Base-by-base conservation (phyloP, 768 basidiomycete genomes). In the Naematelia encephala region DNA sequence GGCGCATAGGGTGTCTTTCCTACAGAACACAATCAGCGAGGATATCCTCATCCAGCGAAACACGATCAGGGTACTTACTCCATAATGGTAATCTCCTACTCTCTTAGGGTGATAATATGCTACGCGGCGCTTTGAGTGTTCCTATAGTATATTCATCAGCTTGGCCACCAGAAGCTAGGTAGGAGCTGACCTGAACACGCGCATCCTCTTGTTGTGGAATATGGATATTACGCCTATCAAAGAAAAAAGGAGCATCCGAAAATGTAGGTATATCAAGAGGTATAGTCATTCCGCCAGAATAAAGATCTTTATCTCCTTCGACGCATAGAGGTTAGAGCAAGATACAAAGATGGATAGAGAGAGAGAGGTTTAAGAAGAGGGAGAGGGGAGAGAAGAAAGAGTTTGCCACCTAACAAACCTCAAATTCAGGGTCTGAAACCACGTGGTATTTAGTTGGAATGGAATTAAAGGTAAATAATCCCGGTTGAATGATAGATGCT, bases 1-100 rank as follows among this genome's bases (percentile, higher is more conserved):
- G 94, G 77, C 97, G 96, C 94, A 99, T 99, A 1, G 94, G 94
- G 79, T 99, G 94, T 49, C 88, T 85, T 84, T 96, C 91, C 94
- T 98, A 67, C 22, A n/a, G n/a, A n/a, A n/a, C n/a, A n/a, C 19
- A 13, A 23, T 47, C 49, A 50, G 49, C 49, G 5, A 19, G 49
- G 4, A 8, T 43, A n/a, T 19, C 12, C 12, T 43, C 19, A 43
- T 43, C n/a, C n/a, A n/a, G n/a, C 11, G 46, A 22, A 12, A 57
- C 54, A 13, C 25, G 14, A 27, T 43, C 44, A 46, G 55, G 30
- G 48, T n/a, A 79, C 85, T 56, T 79, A 94, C 94, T 62, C 94
- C 94, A 80, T 97, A 99, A 75, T 99, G 96, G 75, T 91, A 90
- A 62, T 89, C 87, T 2, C 96, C 96, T 1, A 97, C 89, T 50